phyloP scores from a whole-genome alignment of 371 early-diverging fungal genomes.

The Mortierella sp. region DNA sequence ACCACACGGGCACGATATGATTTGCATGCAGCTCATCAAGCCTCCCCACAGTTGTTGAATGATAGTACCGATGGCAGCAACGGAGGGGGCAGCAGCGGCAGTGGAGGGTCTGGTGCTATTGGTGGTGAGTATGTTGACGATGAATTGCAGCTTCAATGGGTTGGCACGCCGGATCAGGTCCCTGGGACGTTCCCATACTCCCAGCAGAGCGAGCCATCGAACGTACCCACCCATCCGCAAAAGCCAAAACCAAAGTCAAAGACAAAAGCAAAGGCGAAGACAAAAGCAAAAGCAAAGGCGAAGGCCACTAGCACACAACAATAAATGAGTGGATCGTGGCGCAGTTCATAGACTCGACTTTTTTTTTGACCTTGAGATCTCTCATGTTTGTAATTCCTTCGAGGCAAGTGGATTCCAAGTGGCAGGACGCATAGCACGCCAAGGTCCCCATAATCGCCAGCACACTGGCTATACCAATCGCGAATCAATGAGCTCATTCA shows the following conservation, averaged over 20 bases:
- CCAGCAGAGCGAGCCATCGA: too few species aligned
- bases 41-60: slow-evolving; percentile 27
- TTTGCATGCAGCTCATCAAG: slow-evolving; percentile 44
- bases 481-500: slow-evolving; percentile 70
- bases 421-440: too few species aligned
- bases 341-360: too few species aligned
- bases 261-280: too few species aligned
- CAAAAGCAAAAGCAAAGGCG: too few species aligned
- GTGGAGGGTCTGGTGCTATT: not conserved
- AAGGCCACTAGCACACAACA: too few species aligned
- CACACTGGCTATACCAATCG: not conserved
- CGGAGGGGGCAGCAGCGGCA: not conserved
- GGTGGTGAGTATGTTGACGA: slow-evolving; percentile 16
- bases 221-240: too few species aligned
- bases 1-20: slow-evolving; percentile 25
- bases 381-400: too few species aligned
- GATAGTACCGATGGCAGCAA: slow-evolving; percentile 4
- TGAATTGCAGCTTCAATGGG: slow-evolving; percentile 37
- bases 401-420: too few species aligned
- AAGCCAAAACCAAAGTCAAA: too few species aligned
- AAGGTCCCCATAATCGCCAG: not conserved
- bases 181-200: slow-evolving; percentile 48
- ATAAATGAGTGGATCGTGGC: not conserved
- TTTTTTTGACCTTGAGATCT: too few species aligned
- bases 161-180: slow-evolving; percentile 48